Base-by-base conservation (phyloP, 306 rosid species). In the Trifolium pratense region DNA sequence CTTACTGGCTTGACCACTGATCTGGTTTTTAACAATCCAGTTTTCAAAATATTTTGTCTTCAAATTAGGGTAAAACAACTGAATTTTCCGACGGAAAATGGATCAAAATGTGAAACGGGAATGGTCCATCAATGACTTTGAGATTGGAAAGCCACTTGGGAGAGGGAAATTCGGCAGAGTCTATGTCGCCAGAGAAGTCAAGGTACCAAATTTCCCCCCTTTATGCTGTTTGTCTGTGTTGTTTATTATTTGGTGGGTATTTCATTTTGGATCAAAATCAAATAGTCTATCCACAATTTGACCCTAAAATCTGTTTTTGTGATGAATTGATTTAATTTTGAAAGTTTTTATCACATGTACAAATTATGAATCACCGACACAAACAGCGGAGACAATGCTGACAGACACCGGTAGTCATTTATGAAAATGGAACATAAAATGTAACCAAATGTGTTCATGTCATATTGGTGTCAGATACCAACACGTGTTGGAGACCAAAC, bases 141-240 rank as follows among this genome's bases (percentile, higher is more conserved):
- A 90, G 86, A 87, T 92, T 52, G 96, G 96, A 42, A 92, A 88
- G 56, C 96, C 92, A 16, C 92, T 92, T 7, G 96, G 98, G 0
- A 90, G 70, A 74, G 98, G 96, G n/a, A 92, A 92, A 75, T 92
- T 92, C 78, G 98, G 98, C 15, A 72, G 96, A 43, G 98, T 92
- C 62, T 92, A 92, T 60, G 85, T 90, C 49, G 95, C 96, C 58
- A 87, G 96, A 76, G 96, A 92, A 83, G 14, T 59, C 45, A 84
- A 88, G 91, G 98, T 79, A 66, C 9, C 37, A 16, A 56, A n/a
- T 32, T 31, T 31, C 2, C 12, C 12, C 25, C 45, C 9, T 51
- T 5, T 51, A 16, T 51, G 18, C 23, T 7, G 17, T 45, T 15
- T 45, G 52, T 45, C 5, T 45, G 52, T 45, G 52, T 45, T 45